A percentile compares a stretch with the other conserved stretches of the same genome.
Evolutionary conservation across 2,329 filamentous ascomycete genomes (phyloP).

Genomic region (Lojkania enalia): DNA sequence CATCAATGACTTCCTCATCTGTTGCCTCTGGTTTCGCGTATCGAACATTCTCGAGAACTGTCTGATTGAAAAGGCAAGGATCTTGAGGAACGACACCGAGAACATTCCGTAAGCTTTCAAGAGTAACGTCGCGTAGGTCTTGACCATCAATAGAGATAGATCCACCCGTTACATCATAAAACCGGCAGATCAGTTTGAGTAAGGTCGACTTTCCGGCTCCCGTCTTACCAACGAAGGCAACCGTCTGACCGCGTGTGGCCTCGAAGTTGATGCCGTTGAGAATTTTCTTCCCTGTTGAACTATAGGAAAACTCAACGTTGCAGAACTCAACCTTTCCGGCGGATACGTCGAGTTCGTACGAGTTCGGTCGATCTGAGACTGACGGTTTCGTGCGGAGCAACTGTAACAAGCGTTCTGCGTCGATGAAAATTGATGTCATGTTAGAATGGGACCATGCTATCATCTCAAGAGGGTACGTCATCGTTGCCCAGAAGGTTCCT

Average conservation of each 20-base stretch:
- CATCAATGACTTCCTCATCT: conserved; percentile 59
- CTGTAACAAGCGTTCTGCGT: conserved; percentile 18
- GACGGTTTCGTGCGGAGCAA: conserved; percentile 14
- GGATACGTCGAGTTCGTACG: neutral
- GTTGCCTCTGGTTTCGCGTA: conserved; percentile 36
- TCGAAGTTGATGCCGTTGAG: neutral
- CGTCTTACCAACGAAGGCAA: conserved; percentile 61
- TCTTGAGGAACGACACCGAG: neutral
- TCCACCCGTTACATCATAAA: conserved; percentile 58
- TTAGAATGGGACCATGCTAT: conserved; percentile 6
- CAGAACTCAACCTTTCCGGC: conserved; percentile 54
- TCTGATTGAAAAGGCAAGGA: neutral
- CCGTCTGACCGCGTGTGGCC: conserved; percentile 52
- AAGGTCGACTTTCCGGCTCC: conserved; percentile 63
- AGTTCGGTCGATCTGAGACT: conserved; percentile 8
- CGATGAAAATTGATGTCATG: conserved; percentile 15
- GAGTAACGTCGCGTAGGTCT: conserved; percentile 59
- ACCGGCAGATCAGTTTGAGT: conserved; percentile 59
- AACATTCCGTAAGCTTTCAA: conserved; percentile 58
- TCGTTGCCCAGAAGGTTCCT: neutral
- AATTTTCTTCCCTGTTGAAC: conserved; percentile 40
- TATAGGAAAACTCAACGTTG: conserved; percentile 57
- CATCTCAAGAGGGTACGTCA: neutral
- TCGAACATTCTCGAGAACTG: neutral
- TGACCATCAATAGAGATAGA: conserved; percentile 58